A percentile compares a stretch with the other conserved stretches of the same genome.
Conservation (phyloP, 2,329 filamentous ascomycete genomes). For the Phoma sp. region DNA sequence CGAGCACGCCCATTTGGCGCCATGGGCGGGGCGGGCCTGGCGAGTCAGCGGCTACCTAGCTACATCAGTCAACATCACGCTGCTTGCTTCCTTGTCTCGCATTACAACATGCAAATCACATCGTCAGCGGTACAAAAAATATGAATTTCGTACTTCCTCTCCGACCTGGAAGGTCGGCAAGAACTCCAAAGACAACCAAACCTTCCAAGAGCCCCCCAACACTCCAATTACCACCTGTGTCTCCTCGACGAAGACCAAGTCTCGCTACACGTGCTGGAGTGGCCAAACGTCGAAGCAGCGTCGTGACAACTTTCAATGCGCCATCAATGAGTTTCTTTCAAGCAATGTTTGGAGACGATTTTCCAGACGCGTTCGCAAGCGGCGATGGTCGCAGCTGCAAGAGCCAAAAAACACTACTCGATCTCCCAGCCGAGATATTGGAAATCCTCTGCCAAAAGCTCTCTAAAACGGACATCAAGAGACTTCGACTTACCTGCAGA, state of each 20-base stretch:
- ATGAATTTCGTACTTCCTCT: slow-evolving; percentile 19
- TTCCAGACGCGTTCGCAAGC: slow-evolving; percentile 29
- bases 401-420: slow-evolving; percentile 27
- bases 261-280: slow-evolving; percentile 32
- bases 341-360: slow-evolving; percentile 34
- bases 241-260: slow-evolving; percentile 32
- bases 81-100: slow-evolving; percentile 4
- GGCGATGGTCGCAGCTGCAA: slow-evolving; percentile 14
- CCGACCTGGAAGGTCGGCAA: slow-evolving; percentile 8
- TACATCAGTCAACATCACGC: slow-evolving; percentile 16
- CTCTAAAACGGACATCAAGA: slow-evolving; percentile 30
- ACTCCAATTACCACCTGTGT: slow-evolving; percentile 22
- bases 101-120: not conserved
- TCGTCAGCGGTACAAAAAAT: not conserved
- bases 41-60: slow-evolving; percentile 16
- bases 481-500: slow-evolving; percentile 26
- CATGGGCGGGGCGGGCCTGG: slow-evolving; percentile 9
- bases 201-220: not conserved
- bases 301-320: slow-evolving; percentile 25
- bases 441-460: slow-evolving; percentile 24
- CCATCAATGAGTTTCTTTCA: slow-evolving; percentile 36
- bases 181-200: not conserved
- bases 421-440: slow-evolving; percentile 30
- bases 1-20: not conserved
- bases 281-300: slow-evolving; percentile 29